Base-by-base conservation (phyloP, 1,284 basidiomycete genomes). In the Vanrija pseudolonga region DNA sequence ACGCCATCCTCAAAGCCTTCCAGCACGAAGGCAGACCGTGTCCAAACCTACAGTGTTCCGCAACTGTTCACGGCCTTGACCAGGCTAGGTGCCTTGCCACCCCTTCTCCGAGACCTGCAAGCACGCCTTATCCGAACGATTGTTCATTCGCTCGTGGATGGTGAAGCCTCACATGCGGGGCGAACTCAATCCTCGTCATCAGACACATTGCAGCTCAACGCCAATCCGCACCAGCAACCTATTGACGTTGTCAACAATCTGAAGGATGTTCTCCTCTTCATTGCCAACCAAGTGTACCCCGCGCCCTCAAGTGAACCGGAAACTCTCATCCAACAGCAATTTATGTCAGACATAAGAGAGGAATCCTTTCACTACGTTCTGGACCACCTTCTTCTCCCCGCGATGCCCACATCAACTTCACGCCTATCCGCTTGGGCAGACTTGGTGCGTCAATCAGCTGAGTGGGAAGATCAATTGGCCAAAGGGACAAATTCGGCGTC, bases 371-470 rank as follows among this genome's bases (percentile, higher is more conserved):
- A 59, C 11, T 44, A 83, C 19, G 66, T 90, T 15, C 79, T 92
- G 40, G 80, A 82, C 47, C 79, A 83, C 57, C 71, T 90, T 22
- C 79, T 92, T 20, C 76, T 85, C 38, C 83, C 86, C 0, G 80
- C 80, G 17, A 75, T 91, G 6, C 88, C 89, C 0, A 81, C 83
- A 0, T 80, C 84, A 3, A 79, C 85, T 37, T 73, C 78, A 6
- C 71, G 69, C 2, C 77, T 92, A 0, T 82, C 85, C 2, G 57
- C 75, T 0, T 92, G 86, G 70, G 73, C 91, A n/a, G 68, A 77
- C 8, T 71, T 86, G 11, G 71, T 84, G 0, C 65, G 78, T 14
- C 71, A 77, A 12, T 83, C 85, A 3, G 82, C 86, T 1, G 66
- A 72, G 1, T 85, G 89, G 47, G 90, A 92, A 73, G 76, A 79